Evolutionary conservation across 345 rosid species (phyloP).

Genomic region (Pugionium dolabratum): DNA sequence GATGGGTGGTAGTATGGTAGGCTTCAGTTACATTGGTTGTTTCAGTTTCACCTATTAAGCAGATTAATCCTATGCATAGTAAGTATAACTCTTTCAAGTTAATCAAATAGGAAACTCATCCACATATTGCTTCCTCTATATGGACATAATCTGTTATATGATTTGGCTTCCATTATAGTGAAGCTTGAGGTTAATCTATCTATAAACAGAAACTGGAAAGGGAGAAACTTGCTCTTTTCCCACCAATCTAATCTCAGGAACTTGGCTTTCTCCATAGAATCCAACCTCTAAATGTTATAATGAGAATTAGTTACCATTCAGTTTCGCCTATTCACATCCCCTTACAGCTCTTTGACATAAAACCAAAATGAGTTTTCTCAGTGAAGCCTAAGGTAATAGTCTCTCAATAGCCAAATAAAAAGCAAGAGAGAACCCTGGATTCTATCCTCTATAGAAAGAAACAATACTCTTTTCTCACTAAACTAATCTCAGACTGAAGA

Average conservation of each 20-base stretch:
- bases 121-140: background rate
- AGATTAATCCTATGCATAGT: background rate
- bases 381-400: background rate
- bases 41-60: constrained; percentile 1
- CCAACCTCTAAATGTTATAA: no score
- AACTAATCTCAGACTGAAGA: constrained; percentile 4
- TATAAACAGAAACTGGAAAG: no score
- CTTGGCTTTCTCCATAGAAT: no score
- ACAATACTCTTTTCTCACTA: background rate
- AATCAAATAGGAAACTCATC: no score
- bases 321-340: no score
- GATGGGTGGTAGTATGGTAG: background rate
- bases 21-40: background rate
- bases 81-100: background rate
- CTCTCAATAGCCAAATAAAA: background rate
- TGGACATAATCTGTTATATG: background rate
- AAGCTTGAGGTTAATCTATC: background rate
- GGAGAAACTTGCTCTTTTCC: no score
- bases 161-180: background rate
- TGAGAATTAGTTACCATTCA: no score
- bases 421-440: background rate
- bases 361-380: no score
- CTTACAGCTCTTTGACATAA: no score
- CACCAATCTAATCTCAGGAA: no score
- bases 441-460: background rate